These are phyloP conservation scores for Casuarina cunninghamiana DNA, from an alignment of 306 rosid genomes.

Conservation along the genomic window DNA sequence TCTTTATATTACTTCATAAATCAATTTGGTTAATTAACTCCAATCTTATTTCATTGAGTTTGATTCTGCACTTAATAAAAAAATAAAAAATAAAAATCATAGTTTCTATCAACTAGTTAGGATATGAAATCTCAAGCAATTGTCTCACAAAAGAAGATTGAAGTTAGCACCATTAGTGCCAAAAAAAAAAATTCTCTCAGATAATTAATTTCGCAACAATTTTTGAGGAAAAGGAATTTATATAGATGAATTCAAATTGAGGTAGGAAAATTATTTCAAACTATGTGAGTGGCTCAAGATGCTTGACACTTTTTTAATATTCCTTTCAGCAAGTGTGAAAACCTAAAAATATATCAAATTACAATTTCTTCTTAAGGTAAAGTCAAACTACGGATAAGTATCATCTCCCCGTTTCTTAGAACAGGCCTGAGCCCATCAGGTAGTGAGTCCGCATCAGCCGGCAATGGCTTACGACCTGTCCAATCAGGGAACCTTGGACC, in stretches of 20 bases:
- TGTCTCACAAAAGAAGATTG: neutral
- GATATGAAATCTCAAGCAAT: neutral
- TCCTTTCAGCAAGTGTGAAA: conserved; percentile 13
- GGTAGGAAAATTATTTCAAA: conserved; percentile 4
- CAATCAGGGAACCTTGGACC: conserved; percentile 89
- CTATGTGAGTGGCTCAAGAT: neutral
- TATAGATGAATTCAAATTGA: neutral
- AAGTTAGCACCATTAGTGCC: neutral
- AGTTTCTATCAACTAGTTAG: neutral
- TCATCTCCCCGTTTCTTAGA: conserved; percentile 65
- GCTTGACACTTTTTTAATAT: neutral
- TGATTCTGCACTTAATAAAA: neutral
- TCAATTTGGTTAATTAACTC: neutral
- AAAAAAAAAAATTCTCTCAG: neutral
- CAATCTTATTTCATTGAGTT: neutral
- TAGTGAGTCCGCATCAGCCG: conserved; percentile 88
- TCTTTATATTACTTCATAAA: neutral
- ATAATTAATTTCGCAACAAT: too few relatives aligned
- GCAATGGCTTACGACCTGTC: conserved; percentile 89
- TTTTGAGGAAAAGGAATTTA: neutral
- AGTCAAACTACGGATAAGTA: conserved; percentile 51
- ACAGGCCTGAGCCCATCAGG: conserved; percentile 58
- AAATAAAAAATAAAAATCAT: neutral
- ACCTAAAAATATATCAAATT: conserved; percentile 24
- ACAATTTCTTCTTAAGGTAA: conserved; percentile 9